Conservation (phyloP, 768 basidiomycete genomes). For the Russula foetens region DNA sequence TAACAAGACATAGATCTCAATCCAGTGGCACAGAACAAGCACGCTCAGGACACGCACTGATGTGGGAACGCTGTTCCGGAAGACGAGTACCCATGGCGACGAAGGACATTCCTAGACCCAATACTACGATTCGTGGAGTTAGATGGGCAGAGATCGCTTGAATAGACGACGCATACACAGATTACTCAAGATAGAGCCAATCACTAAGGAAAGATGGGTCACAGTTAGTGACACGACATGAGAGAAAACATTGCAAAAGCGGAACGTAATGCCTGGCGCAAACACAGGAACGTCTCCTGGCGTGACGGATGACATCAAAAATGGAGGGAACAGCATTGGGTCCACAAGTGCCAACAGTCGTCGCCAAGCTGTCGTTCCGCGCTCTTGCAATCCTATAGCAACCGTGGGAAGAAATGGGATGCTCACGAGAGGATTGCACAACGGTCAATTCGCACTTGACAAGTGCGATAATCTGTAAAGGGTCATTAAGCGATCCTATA, state of each 20-base stretch:
- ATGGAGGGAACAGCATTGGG: background rate
- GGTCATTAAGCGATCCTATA: conserved; percentile 11
- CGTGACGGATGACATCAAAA: background rate
- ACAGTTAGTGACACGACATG: background rate
- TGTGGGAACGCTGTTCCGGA: conserved; percentile 74
- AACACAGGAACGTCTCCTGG: background rate
- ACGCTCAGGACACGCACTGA: conserved; percentile 39
- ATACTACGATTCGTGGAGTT: conserved; percentile 34
- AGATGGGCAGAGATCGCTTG: background rate
- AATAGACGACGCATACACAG: conserved; percentile 25
- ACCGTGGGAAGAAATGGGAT: background rate
- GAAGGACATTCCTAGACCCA: conserved; percentile 87
- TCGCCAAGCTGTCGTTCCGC: background rate
- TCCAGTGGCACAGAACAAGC: background rate
- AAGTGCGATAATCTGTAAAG: conserved; percentile 37
- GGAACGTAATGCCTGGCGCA: background rate
- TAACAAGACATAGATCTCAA: background rate
- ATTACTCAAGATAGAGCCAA: conserved; percentile 42
- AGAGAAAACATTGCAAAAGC: background rate
- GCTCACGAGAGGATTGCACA: conserved; percentile 39
- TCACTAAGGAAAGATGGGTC: conserved; percentile 24
- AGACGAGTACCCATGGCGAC: conserved; percentile 75
- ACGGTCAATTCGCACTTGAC: conserved; percentile 36
- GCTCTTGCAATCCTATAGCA: background rate
- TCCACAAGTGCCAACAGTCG: background rate